Evolutionary conservation across 441 rosid genomes (phyloP).

Genomic region (California macrophylla): DNA sequence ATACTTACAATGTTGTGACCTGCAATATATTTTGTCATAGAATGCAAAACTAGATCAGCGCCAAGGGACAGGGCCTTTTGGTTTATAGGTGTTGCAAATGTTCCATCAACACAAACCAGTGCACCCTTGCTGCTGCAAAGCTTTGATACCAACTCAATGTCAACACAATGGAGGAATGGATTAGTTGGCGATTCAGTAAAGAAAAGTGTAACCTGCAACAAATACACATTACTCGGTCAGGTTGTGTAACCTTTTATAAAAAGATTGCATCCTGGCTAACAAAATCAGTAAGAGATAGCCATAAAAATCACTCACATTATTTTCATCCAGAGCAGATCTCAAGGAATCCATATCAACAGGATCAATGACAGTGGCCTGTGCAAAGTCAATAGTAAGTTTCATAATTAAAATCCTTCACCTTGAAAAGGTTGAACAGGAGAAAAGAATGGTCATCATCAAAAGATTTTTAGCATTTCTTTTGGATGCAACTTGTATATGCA

Average conservation of each 20-base stretch:
- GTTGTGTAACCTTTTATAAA: neutral
- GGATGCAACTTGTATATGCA: neutral
- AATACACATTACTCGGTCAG: conserved; percentile 17
- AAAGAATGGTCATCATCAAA: neutral
- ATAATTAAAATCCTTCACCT: neutral
- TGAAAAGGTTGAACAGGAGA: neutral
- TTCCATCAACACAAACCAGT: conserved; percentile 91
- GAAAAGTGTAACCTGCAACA: conserved; percentile 72
- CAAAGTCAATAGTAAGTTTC: neutral
- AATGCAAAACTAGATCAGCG: conserved; percentile 90
- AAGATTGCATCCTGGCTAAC: conserved; percentile 5
- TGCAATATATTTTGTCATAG: conserved; percentile 84
- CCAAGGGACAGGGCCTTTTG: conserved; percentile 91
- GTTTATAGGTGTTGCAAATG: conserved; percentile 94
- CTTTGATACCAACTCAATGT: conserved; percentile 72
- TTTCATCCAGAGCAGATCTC: conserved; percentile 55
- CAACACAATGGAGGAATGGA: conserved; percentile 91
- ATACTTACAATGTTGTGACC: conserved; percentile 91
- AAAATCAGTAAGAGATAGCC: neutral
- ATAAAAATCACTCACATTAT: conserved; percentile 42
- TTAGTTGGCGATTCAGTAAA: conserved; percentile 94
- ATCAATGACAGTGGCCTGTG: conserved; percentile 83
- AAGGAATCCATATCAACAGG: conserved; percentile 79
- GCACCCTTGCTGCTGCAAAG: conserved; percentile 84
- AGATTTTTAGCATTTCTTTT: neutral